A percentile compares a stretch with the other conserved stretches of the same genome.
Evolutionary conservation across 2,329 filamentous ascomycete species (phyloP).

Genomic region (Fusarium tupiense): DNA sequence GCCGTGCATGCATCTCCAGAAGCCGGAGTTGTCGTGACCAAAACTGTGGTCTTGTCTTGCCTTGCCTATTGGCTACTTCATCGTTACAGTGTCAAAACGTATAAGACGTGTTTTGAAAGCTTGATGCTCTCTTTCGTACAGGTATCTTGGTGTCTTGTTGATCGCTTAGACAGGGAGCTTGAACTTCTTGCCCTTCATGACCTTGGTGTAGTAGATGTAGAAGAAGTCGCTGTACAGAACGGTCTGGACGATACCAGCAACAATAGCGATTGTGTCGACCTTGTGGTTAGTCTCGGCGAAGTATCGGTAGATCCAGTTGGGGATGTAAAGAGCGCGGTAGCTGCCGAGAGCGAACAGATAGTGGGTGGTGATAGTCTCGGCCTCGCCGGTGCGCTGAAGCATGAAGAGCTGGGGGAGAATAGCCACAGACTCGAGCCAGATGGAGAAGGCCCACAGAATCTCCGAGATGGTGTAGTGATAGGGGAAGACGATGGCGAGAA

Average conservation of each 20-base stretch:
- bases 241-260: constrained; percentile 93
- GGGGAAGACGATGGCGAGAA: constrained; percentile 84
- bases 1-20: constrained; percentile 46
- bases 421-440: constrained; percentile 97
- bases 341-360: constrained; percentile 93
- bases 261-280: constrained; percentile 84
- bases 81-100: constrained; percentile 22
- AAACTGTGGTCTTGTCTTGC: constrained; percentile 20
- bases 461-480: constrained; percentile 85
- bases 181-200: constrained; percentile 88
- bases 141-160: background rate
- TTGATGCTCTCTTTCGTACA: constrained; percentile 22
- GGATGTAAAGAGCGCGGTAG: constrained; percentile 95
- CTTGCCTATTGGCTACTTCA: constrained; percentile 31
- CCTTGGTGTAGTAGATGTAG: constrained; percentile 99
- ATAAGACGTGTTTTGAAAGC: constrained; percentile 14
- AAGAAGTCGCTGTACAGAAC: constrained; percentile 99
- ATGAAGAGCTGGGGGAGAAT: constrained; percentile 98
- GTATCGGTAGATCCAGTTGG: constrained; percentile 97
- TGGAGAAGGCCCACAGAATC: constrained; percentile 97
- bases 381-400: constrained; percentile 96
- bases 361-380: constrained; percentile 99
- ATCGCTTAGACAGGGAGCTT: constrained; percentile 77
- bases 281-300: constrained; percentile 76
- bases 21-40: constrained; percentile 37